Evolutionary conservation across 2,329 filamentous ascomycete genomes (phyloP).

Genomic region (Xylaria sp.): DNA sequence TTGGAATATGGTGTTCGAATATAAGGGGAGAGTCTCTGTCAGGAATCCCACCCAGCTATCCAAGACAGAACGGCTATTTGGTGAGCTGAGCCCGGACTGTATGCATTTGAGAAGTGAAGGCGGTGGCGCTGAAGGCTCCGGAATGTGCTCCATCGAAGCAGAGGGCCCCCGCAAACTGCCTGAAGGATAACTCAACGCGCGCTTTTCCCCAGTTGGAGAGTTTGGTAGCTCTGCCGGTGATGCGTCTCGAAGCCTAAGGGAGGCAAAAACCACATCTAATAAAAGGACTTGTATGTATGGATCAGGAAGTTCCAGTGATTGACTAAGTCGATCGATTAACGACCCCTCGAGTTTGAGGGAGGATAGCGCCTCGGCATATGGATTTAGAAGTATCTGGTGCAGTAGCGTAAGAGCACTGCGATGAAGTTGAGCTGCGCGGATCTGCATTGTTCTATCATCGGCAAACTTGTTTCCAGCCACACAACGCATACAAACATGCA

Average conservation of each 20-base stretch:
- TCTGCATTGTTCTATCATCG: conserved; percentile 52
- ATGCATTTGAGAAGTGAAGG: conserved; percentile 84
- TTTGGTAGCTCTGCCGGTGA: conserved; percentile 54
- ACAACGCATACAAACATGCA: conserved; percentile 73
- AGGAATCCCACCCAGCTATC: conserved; percentile 94
- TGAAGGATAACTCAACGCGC: conserved; percentile 56
- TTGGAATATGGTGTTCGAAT: conserved; percentile 86
- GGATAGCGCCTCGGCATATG: conserved; percentile 68
- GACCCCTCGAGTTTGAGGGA: conserved; percentile 75
- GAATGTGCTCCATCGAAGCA: conserved; percentile 47
- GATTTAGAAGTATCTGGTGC: conserved; percentile 74
- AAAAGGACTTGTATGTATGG: conserved; percentile 80
- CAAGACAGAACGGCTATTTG: conserved; percentile 78
- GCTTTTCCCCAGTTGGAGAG: conserved; percentile 62
- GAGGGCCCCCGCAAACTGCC: conserved; percentile 56
- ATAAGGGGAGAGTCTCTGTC: conserved; percentile 83
- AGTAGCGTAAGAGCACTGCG: conserved; percentile 76
- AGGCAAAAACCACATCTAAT: conserved; percentile 80
- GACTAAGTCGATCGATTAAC: conserved; percentile 75
- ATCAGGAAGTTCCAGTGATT: conserved; percentile 70
- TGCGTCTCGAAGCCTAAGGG: conserved; percentile 73
- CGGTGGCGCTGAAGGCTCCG: conserved; percentile 65
- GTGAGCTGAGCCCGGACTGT: conserved; percentile 80
- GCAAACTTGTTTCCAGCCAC: conserved; percentile 60
- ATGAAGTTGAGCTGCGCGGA: conserved; percentile 74